Percentiles rank a stretch among this genome's conserved stretches.
These are phyloP conservation scores for Cladosporium phlei DNA, from an alignment of 2,329 filamentous ascomycete genomes.

Conservation along the genomic window DNA sequence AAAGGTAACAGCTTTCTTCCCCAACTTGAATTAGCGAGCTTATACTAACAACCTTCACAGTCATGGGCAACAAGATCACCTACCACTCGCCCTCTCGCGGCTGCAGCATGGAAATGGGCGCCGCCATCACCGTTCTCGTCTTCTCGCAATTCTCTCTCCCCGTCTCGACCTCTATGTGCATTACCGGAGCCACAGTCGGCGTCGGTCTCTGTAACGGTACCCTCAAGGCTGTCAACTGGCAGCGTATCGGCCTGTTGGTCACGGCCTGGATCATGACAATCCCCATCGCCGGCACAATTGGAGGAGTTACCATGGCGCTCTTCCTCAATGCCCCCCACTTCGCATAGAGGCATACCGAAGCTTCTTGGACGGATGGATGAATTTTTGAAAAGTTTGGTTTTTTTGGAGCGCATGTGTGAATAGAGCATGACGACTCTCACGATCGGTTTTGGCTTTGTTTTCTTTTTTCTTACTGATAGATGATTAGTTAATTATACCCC, in stretches of 20 bases:
- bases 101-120: constrained; percentile 58
- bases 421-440: no score
- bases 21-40: constrained; percentile 42
- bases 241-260: constrained; percentile 58
- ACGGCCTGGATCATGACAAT: constrained; percentile 59
- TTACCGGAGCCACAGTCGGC: constrained; percentile 58
- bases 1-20: constrained; percentile 43
- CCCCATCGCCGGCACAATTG: constrained; percentile 53
- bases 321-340: constrained; percentile 56
- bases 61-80: constrained; percentile 57
- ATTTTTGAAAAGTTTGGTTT: no score
- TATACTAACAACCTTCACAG: constrained; percentile 12
- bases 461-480: no score
- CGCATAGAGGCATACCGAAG: no score
- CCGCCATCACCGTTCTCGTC: constrained; percentile 59
- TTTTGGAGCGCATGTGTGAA: no score
- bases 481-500: no score
- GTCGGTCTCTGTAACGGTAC: constrained; percentile 59
- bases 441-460: no score
- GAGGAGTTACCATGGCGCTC: constrained; percentile 58
- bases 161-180: constrained; percentile 62
- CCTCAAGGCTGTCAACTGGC: constrained; percentile 58
- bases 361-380: no score
- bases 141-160: constrained; percentile 60
- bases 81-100: constrained; percentile 56